Conservation (phyloP, 176 grass and related monocot genomes). For the Bothriochloa decipiens region DNA sequence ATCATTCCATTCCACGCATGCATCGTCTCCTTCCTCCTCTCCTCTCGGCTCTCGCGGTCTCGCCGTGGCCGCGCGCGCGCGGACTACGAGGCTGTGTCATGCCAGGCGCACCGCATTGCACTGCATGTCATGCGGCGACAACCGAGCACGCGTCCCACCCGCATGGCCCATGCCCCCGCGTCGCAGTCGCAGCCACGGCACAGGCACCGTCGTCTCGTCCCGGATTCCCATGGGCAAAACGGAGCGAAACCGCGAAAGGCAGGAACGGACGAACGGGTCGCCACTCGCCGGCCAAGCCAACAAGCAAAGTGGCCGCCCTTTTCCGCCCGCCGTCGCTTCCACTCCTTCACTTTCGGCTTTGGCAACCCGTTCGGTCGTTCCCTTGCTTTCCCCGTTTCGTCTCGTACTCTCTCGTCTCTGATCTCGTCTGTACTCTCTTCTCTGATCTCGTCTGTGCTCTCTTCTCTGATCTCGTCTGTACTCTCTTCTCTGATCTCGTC, state of each 20-base stretch:
- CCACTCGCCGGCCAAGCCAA: too few species aligned
- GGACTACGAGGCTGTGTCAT: constrained; percentile 32
- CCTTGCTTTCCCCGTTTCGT: neutral
- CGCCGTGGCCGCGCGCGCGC: constrained; percentile 16
- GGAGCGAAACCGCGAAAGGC: neutral
- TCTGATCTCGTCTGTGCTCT: too few species aligned
- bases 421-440: neutral
- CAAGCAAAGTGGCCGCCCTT: constrained; percentile 25
- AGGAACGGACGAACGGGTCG: neutral
- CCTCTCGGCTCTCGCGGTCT: too few species aligned
- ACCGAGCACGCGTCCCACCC: neutral
- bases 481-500: neutral
- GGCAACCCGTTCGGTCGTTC: too few species aligned
- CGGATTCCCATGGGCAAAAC: neutral
- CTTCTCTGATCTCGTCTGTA: too few species aligned
- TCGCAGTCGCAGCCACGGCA: too few species aligned
- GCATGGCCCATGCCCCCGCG: neutral
- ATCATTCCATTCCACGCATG: neutral
- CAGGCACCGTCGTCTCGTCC: neutral
- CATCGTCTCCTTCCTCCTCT: too few species aligned
- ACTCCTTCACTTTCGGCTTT: neutral
- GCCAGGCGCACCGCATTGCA: neutral
- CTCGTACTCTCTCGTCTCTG: neutral
- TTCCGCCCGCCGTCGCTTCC: neutral
- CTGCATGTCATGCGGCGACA: constrained; percentile 3